phyloP scores from a whole-genome alignment of 2,329 filamentous ascomycete species.

The Pezicula neosporulosa region DNA sequence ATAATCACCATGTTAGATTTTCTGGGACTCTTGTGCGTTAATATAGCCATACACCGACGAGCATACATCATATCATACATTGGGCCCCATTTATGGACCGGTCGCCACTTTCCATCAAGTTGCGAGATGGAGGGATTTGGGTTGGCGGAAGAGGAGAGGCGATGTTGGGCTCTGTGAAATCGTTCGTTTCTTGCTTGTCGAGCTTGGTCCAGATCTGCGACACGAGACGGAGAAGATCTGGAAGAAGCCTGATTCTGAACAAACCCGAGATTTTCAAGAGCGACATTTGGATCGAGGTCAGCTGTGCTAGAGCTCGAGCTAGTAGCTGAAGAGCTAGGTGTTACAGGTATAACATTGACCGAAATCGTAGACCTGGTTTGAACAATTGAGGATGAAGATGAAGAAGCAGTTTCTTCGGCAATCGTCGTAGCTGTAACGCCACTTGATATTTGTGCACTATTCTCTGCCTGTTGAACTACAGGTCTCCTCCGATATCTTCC shows the following conservation, averaged over 20 bases:
- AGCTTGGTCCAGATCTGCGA: not conserved
- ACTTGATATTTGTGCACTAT: constrained; percentile 17
- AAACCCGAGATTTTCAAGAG: too few species aligned
- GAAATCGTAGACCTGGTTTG: too few species aligned
- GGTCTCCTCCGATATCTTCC: constrained; percentile 19
- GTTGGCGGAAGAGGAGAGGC: constrained; percentile 2
- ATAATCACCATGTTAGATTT: constrained; percentile 56
- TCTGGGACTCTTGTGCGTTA: constrained; percentile 52
- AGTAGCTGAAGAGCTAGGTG: too few species aligned
- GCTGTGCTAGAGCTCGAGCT: too few species aligned
- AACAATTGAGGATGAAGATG: too few species aligned
- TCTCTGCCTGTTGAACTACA: constrained; percentile 7
- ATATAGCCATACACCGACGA: constrained; percentile 56
- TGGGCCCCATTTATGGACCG: constrained; percentile 50
- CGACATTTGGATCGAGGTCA: too few species aligned
- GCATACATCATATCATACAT: constrained; percentile 57
- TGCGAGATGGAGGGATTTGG: constrained; percentile 20
- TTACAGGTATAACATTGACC: too few species aligned
- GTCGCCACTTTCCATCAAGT: constrained; percentile 49
- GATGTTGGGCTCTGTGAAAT: constrained; percentile 5
- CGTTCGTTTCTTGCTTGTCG: not conserved
- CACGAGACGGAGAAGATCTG: too few species aligned
- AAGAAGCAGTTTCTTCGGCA: not conserved
- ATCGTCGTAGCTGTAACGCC: constrained; percentile 8
- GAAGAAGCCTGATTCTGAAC: too few species aligned